Percentiles rank a stretch among this genome's conserved stretches.
Evolutionary conservation across 2,329 filamentous ascomycete species (phyloP).

Genomic region (Epicoccum sorghinum): DNA sequence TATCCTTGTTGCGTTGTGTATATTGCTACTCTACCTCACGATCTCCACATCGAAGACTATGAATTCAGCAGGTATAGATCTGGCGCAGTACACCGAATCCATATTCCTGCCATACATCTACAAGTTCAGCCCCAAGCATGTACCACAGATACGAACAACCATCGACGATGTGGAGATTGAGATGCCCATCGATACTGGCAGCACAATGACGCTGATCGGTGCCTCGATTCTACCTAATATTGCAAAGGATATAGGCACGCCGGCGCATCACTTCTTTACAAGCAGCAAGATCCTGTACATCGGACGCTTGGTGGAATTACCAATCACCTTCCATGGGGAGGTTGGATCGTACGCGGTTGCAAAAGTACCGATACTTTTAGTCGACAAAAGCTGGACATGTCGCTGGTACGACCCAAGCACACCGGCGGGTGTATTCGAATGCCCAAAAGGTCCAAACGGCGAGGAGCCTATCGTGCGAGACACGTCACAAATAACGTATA

Average conservation of each 20-base stretch:
- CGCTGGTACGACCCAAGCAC: conserved; percentile 42
- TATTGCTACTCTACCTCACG: conserved; percentile 9
- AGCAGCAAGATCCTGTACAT: conserved; percentile 45
- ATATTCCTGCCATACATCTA: conserved; percentile 44
- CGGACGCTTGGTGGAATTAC: conserved; percentile 37
- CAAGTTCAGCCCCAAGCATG: conserved; percentile 32
- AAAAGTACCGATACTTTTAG: conserved; percentile 38
- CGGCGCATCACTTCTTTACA: conserved; percentile 41
- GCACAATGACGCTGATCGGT: conserved; percentile 43
- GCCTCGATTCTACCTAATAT: conserved; percentile 40
- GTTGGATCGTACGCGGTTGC: conserved; percentile 29
- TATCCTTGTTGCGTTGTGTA: conserved; percentile 7
- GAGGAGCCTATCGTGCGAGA: conserved; percentile 32
- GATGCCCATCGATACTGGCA: conserved; percentile 45
- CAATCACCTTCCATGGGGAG: conserved; percentile 35
- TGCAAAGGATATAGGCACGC: conserved; percentile 28
- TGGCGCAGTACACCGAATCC: conserved; percentile 26
- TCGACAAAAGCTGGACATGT: conserved; percentile 42
- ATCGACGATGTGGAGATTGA: conserved; percentile 35
- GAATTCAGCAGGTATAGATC: conserved; percentile 11
- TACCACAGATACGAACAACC: conserved; percentile 36
- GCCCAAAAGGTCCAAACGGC: conserved; percentile 35
- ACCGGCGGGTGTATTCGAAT: conserved; percentile 31
- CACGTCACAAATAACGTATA: conserved; percentile 42
- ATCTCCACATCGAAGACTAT: conserved; percentile 18